These are phyloP conservation scores for Scedosporium aurantiacum DNA, from an alignment of 2,329 filamentous ascomycete genomes.

Conservation along the genomic window DNA sequence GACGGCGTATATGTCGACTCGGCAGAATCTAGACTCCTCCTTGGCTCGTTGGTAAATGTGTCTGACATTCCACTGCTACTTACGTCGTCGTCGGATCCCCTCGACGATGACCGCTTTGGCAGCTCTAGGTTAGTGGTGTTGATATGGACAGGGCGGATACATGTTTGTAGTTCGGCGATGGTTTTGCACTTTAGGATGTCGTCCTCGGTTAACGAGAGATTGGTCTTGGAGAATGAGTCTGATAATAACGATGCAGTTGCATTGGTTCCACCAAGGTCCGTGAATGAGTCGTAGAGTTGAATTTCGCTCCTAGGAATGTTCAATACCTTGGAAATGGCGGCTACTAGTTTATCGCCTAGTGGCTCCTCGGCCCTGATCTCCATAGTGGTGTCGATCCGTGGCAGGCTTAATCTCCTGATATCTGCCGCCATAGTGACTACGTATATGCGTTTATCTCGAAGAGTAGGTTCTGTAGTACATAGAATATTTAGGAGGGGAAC, in stretches of 20 bases:
- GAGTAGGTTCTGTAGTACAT: no score
- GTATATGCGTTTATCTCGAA: background rate
- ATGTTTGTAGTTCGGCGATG: constrained; percentile 32
- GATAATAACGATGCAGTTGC: constrained; percentile 22
- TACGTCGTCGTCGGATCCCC: constrained; percentile 7
- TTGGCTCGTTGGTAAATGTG: constrained; percentile 11
- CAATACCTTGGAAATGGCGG: constrained; percentile 25
- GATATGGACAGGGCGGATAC: constrained; percentile 19
- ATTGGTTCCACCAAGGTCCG: constrained; percentile 30
- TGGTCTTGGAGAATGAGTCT: constrained; percentile 23
- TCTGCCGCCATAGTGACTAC: constrained; percentile 4
- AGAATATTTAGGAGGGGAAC: no score
- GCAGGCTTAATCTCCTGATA: constrained; percentile 10
- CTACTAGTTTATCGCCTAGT: constrained; percentile 20
- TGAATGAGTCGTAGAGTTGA: constrained; percentile 29
- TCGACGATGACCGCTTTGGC: constrained; percentile 3
- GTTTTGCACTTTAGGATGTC: constrained; percentile 33
- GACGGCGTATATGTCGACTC: background rate
- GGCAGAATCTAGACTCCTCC: constrained; percentile 7
- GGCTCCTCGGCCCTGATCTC: constrained; percentile 10
- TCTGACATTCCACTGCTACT: constrained; percentile 10
- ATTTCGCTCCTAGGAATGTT: constrained; percentile 20
- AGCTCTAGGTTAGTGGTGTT: background rate
- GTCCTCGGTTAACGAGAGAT: constrained; percentile 22
- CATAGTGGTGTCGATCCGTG: constrained; percentile 15